Percentiles rank a stretch among this genome's conserved stretches.
These are phyloP conservation scores for Sisymbrium altissimum DNA, from an alignment of 345 rosid genomes.

Conservation along the genomic window DNA sequence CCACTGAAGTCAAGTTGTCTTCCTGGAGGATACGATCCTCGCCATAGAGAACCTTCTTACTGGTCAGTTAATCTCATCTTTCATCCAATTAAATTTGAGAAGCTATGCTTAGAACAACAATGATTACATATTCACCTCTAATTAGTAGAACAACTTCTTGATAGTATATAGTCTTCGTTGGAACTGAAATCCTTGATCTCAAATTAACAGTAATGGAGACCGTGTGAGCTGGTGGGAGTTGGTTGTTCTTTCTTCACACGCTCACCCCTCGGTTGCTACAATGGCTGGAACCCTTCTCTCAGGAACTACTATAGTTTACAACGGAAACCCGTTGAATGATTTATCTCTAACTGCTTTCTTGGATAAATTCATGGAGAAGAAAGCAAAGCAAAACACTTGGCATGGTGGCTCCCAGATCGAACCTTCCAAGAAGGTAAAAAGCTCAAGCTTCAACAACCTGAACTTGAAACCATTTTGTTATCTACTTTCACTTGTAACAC, in stretches of 20 bases:
- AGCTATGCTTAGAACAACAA: neutral
- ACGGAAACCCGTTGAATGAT: constrained; percentile 84
- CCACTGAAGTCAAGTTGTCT: constrained; percentile 38
- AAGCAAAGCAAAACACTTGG: constrained; percentile 78
- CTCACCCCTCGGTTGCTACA: constrained; percentile 93
- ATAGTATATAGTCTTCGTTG: neutral
- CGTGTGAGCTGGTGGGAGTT: constrained; percentile 93
- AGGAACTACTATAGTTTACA: constrained; percentile 79
- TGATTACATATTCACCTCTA: neutral
- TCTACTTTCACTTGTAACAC: neutral
- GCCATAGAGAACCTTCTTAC: constrained; percentile 92
- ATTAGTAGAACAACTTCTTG: neutral
- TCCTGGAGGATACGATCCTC: constrained; percentile 88
- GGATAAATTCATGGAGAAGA: constrained; percentile 98
- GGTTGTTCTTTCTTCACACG: constrained; percentile 78
- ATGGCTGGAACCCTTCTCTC: constrained; percentile 96
- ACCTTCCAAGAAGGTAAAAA: constrained; percentile 83
- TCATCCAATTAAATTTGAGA: neutral
- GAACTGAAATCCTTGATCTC: constrained; percentile 6
- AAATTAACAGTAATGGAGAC: constrained; percentile 69
- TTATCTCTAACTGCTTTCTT: constrained; percentile 76
- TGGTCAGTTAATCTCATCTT: constrained; percentile 46
- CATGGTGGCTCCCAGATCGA: constrained; percentile 98
- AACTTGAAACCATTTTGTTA: constrained; percentile 2
- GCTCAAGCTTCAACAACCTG: neutral